Conservation (phyloP, 306 rosid genomes). For the Malus sieversii region DNA sequence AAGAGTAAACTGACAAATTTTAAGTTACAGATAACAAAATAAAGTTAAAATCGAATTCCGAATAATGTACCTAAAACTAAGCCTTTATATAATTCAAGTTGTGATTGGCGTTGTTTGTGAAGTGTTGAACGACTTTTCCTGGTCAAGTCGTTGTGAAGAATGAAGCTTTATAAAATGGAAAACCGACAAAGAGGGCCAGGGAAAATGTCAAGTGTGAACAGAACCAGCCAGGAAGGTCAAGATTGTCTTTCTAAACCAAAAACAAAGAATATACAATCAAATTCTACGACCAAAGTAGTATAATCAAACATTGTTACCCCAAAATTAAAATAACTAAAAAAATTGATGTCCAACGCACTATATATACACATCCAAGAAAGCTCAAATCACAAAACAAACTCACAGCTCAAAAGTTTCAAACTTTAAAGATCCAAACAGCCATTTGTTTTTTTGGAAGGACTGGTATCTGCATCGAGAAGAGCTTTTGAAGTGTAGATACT, state of each 20-base stretch:
- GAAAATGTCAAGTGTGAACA: background rate
- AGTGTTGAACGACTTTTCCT: background rate
- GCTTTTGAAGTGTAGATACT: too few relatives aligned
- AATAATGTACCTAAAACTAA: too few relatives aligned
- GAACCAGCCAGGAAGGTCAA: background rate
- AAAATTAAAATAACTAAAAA: background rate
- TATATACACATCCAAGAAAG: background rate
- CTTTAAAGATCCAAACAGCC: background rate
- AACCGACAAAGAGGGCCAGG: background rate
- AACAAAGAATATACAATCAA: background rate
- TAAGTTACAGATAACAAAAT: too few relatives aligned
- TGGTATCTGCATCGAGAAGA: background rate
- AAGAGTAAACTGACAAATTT: too few relatives aligned
- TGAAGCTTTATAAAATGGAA: background rate
- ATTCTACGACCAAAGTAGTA: background rate
- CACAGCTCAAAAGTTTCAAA: background rate
- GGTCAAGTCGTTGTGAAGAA: background rate
- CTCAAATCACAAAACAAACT: background rate
- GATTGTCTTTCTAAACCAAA: background rate
- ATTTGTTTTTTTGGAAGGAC: background rate
- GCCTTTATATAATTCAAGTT: too few relatives aligned
- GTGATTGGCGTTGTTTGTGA: too few relatives aligned
- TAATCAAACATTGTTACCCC: background rate
- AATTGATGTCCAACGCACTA: background rate
- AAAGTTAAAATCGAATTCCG: too few relatives aligned